Conservation (phyloP, 805 yeast species). For the Spathaspora boniae region DNA sequence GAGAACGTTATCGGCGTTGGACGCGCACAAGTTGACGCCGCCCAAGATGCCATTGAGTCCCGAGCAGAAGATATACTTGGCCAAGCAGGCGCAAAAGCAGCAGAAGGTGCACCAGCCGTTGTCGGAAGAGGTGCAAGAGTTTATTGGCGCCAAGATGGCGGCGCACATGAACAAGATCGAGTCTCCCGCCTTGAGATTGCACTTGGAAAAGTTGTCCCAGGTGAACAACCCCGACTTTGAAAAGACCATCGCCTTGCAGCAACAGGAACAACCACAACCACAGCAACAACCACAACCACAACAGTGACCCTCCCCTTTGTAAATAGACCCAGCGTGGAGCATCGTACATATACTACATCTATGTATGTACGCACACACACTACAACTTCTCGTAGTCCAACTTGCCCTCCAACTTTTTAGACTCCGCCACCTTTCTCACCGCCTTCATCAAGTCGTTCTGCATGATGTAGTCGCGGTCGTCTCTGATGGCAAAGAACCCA, state of each 20-base stretch:
- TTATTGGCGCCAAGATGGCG: slow-evolving; percentile 49
- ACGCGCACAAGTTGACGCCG: slow-evolving; percentile 58
- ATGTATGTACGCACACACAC: not conserved
- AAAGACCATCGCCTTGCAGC: slow-evolving; percentile 17
- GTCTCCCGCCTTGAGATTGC: slow-evolving; percentile 32
- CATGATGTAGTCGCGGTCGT: slow-evolving; percentile 90
- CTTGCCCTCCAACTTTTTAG: slow-evolving; percentile 95
- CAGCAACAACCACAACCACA: not conserved
- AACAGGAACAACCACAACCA: not conserved
- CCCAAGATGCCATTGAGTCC: slow-evolving; percentile 77
- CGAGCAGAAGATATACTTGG: slow-evolving; percentile 57
- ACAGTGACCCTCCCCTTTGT: not conserved
- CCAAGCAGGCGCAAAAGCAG: slow-evolving; percentile 43
- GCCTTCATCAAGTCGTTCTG: slow-evolving; percentile 97
- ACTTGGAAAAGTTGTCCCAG: slow-evolving; percentile 37
- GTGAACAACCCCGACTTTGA: slow-evolving; percentile 27
- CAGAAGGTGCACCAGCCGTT: slow-evolving; percentile 26
- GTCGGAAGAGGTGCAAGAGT: slow-evolving; percentile 53
- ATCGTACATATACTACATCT: too few relatives aligned
- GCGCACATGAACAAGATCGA: slow-evolving; percentile 33
- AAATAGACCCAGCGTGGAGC: too few relatives aligned
- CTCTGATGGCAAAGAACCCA: slow-evolving; percentile 96
- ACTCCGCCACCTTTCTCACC: slow-evolving; percentile 94
- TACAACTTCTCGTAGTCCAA: slow-evolving; percentile 91
- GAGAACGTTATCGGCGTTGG: slow-evolving; percentile 50